Percentiles rank a stretch among this genome's conserved stretches.
Evolutionary conservation across 1,139 yeast genomes (phyloP).

Genomic region (Saccharomycopsis hybrid): DNA sequence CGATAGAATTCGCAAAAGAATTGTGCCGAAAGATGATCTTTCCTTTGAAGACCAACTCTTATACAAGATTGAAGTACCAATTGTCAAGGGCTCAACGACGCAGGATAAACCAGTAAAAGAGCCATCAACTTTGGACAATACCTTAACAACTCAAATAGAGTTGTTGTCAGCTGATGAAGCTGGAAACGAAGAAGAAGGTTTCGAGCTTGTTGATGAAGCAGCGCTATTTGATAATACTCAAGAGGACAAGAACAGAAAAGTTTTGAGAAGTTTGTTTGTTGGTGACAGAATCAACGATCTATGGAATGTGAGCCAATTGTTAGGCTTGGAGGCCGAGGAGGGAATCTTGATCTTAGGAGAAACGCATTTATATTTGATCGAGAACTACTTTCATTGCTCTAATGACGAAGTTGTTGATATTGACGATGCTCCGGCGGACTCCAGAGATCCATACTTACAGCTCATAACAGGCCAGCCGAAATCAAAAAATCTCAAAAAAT

Average conservation of each 20-base stretch:
- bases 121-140: slow-evolving; percentile 3
- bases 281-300: slow-evolving; percentile 66
- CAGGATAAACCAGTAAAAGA: background rate
- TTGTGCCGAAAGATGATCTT: slow-evolving; percentile 47
- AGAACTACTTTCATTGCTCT: slow-evolving; percentile 55
- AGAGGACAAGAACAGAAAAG: slow-evolving; percentile 70
- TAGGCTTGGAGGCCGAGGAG: slow-evolving; percentile 68
- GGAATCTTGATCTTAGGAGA: slow-evolving; percentile 67
- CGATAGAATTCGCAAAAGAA: slow-evolving; percentile 55
- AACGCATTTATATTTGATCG: slow-evolving; percentile 58
- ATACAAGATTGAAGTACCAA: slow-evolving; percentile 37
- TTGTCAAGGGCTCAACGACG: slow-evolving; percentile 22
- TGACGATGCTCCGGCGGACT: slow-evolving; percentile 53
- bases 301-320: slow-evolving; percentile 70
- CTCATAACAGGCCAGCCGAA: slow-evolving; percentile 39
- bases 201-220: slow-evolving; percentile 42
- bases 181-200: slow-evolving; percentile 23
- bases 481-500: slow-evolving; percentile 28
- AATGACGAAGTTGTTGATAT: slow-evolving; percentile 58
- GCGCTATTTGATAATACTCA: slow-evolving; percentile 33
- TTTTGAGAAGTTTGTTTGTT: slow-evolving; percentile 56
- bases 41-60: slow-evolving; percentile 39
- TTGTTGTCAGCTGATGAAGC: slow-evolving; percentile 23
- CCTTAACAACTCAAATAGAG: slow-evolving; percentile 14
- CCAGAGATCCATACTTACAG: slow-evolving; percentile 62